phyloP scores from a whole-genome alignment of 495 filamentous ascomycete genomes.

The Talaromyces proteolyticus region DNA sequence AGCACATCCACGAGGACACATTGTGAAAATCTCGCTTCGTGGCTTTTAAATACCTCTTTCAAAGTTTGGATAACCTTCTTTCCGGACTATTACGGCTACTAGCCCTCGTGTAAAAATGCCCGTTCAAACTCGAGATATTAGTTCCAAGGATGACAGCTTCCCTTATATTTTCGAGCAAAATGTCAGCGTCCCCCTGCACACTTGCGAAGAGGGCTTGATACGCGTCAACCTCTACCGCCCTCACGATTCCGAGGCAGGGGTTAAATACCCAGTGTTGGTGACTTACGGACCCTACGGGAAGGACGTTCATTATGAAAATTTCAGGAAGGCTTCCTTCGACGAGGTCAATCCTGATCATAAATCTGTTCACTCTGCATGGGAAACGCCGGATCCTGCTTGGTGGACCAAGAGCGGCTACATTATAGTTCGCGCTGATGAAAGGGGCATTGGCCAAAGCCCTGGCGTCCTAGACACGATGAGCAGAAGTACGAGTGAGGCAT shows the following conservation, averaged over 20 bases:
- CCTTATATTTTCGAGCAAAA: background rate
- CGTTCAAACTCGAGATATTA: too few relatives aligned
- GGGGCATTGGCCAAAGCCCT: constrained; percentile 44
- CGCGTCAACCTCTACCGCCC: constrained; percentile 8
- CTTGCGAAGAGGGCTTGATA: background rate
- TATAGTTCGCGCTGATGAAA: constrained; percentile 46
- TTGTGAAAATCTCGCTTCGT: too few relatives aligned
- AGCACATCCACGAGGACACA: too few relatives aligned
- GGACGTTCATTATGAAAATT: constrained; percentile 44
- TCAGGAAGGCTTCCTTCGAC: constrained; percentile 31
- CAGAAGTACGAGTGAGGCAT: constrained; percentile 36
- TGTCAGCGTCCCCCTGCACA: background rate
- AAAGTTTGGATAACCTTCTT: too few relatives aligned
- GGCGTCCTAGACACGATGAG: constrained; percentile 44
- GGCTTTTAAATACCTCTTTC: too few relatives aligned
- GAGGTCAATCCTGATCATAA: constrained; percentile 40
- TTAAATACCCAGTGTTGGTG: constrained; percentile 40
- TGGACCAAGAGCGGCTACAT: constrained; percentile 48
- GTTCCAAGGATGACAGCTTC: background rate
- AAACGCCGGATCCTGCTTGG: constrained; percentile 47
- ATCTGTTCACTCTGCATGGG: constrained; percentile 44
- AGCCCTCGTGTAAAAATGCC: too few relatives aligned
- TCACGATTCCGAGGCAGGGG: background rate
- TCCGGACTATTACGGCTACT: too few relatives aligned
- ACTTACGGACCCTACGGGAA: constrained; percentile 58